Evolutionary conservation across 306 rosid species (phyloP).

Genomic region (Bauhinia variegata): DNA sequence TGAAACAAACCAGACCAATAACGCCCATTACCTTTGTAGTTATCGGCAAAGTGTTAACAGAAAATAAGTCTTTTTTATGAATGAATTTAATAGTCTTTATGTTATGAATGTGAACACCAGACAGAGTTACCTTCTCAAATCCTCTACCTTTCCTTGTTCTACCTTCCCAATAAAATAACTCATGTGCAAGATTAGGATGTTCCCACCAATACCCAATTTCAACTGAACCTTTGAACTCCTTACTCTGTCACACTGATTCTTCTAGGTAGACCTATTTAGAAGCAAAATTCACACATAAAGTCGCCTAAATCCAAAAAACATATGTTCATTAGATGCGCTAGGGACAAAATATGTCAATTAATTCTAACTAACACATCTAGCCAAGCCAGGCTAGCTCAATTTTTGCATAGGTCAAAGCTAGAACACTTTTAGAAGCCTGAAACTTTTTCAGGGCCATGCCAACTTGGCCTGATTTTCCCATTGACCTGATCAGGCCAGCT

Average conservation of each 20-base stretch:
- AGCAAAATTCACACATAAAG: neutral
- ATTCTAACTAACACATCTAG: too few species aligned
- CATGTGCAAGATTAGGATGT: slow-evolving; percentile 15
- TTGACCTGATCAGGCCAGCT: too few species aligned
- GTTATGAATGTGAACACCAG: neutral
- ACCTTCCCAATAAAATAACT: slow-evolving; percentile 9
- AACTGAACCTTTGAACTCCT: slow-evolving; percentile 28
- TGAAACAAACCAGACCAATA: too few species aligned
- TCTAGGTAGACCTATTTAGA: slow-evolving; percentile 3
- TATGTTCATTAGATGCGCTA: neutral
- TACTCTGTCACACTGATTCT: slow-evolving; percentile 9
- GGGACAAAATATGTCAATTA: neutral
- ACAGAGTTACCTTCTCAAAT: neutral
- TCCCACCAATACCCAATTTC: slow-evolving; percentile 22
- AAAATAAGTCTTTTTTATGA: neutral
- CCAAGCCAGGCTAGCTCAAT: too few species aligned
- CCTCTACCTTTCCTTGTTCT: neutral
- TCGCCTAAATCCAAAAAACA: neutral
- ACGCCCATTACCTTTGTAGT: too few species aligned
- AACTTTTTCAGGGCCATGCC: too few species aligned
- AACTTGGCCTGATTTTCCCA: too few species aligned
- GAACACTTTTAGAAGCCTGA: too few species aligned
- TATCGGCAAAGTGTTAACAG: too few species aligned
- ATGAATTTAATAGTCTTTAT: neutral
- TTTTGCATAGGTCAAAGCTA: too few species aligned